Evolutionary conservation across 257 asterid genomes (phyloP).

Genomic region (Capsicum baccatum): DNA sequence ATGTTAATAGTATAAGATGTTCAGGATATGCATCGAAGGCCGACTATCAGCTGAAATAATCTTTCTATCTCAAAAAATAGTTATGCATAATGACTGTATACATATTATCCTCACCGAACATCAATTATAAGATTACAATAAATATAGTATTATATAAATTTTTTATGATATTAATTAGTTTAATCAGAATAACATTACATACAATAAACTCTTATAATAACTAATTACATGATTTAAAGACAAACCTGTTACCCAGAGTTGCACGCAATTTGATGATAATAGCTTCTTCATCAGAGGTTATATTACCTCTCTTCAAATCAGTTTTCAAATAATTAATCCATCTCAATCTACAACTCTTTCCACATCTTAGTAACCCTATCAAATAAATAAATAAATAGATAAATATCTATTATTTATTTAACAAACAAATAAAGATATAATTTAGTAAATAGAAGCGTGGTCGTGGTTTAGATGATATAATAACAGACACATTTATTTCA

Average conservation of each 20-base stretch:
- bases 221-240: background rate
- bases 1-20: too few species aligned
- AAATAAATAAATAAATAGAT: background rate
- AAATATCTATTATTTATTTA: background rate
- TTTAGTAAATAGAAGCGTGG: background rate
- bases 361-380: slow-evolving; percentile 76
- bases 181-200: too few species aligned
- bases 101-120: too few species aligned
- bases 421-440: background rate
- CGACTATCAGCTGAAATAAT: too few species aligned
- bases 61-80: too few species aligned
- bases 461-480: background rate
- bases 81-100: too few species aligned
- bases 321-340: slow-evolving; percentile 91
- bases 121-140: too few species aligned
- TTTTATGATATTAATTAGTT: too few species aligned
- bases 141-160: too few species aligned
- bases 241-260: slow-evolving; percentile 81
- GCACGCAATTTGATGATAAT: slow-evolving; percentile 70
- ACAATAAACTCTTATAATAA: too few species aligned
- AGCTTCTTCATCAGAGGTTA: slow-evolving; percentile 67
- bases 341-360: slow-evolving; percentile 86
- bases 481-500: too few species aligned
- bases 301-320: slow-evolving; percentile 82
- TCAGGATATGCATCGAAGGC: too few species aligned